Evolutionary conservation across 352 stramenopile genomes (phyloP).

Genomic region (Phytopythium litorale): DNA sequence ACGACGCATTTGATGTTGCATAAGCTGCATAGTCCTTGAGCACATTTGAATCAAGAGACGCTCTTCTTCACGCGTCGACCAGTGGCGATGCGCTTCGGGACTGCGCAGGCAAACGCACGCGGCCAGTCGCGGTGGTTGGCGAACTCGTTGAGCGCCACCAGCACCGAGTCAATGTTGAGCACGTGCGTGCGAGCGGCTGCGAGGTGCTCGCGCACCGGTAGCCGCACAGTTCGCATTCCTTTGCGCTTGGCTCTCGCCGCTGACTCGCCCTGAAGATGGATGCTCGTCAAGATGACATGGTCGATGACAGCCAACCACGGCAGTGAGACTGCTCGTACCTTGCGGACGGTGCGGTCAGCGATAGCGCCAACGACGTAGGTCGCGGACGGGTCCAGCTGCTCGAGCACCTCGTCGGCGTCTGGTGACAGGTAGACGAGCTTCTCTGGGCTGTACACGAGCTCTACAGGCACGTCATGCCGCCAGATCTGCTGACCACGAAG

Average conservation of each 20-base stretch:
- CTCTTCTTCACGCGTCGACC: slow-evolving; percentile 12
- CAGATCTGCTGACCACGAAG: slow-evolving; percentile 15
- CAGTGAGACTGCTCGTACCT: slow-evolving; percentile 18
- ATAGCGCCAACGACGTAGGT: slow-evolving; percentile 85
- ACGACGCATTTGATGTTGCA: background rate
- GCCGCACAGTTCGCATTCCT: slow-evolving; percentile 29
- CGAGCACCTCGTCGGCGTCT: slow-evolving; percentile 68
- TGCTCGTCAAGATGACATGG: background rate
- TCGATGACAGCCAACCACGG: background rate
- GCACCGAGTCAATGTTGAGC: slow-evolving; percentile 77
- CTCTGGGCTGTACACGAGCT: slow-evolving; percentile 40
- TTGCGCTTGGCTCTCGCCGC: slow-evolving; percentile 29
- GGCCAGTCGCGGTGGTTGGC: slow-evolving; percentile 64
- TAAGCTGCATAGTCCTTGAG: slow-evolving; percentile 9
- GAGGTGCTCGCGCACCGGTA: slow-evolving; percentile 72
- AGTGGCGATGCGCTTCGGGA: slow-evolving; percentile 49
- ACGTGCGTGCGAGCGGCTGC: slow-evolving; percentile 46
- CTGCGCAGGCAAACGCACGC: slow-evolving; percentile 45
- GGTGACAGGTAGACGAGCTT: slow-evolving; percentile 81
- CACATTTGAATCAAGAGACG: background rate
- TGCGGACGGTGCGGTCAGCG: slow-evolving; percentile 80
- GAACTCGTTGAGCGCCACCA: slow-evolving; percentile 71
- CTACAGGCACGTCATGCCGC: slow-evolving; percentile 39
- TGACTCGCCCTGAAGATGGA: slow-evolving; percentile 31
- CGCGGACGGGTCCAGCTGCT: slow-evolving; percentile 31